Evolutionary conservation across 306 rosid species (phyloP), one percentile per base, ranked within the genome.

Genomic region (Pyrus pyrifolia): DNA sequence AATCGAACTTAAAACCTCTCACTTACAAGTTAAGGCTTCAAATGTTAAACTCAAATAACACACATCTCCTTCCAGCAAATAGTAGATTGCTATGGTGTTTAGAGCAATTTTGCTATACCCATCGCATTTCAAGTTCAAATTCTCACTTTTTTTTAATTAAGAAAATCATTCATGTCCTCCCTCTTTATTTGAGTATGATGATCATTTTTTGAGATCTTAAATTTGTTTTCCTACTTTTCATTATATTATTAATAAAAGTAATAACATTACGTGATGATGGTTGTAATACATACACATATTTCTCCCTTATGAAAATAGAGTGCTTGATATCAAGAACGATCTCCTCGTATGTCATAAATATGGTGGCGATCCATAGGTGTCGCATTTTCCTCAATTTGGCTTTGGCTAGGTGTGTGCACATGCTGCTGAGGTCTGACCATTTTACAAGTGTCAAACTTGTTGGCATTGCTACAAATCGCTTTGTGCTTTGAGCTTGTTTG

Each of bases 351-450:
- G 72, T 2, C 58, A 1, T 68, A 23, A 68, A 22, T 23, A 5
- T n/a, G 42, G 30, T 23, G 44, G 25, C 30, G 74, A 70, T 8
- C 23, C 3, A 18, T 38, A 15, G 1, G 35, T 45, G 58, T 8
- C 51, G 27, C 8, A 10, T 35, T 23, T 55, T 70, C 77, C 13
- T 23, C 67, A 19, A 55, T 15, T 27, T 17, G 81, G 58, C 67
- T 78, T 25, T 49, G 6, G 40, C 35, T 18, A 51, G 21, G 18
- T 63, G 49, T 79, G 73, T 46, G 29, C 78, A 57, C 49, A 71
- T 71, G 30, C 66, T 33, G 52, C 74, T 55, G 73, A 74, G 42
- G 61, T 19, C 42, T 55, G 75, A 49, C 61, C 61, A 70, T 53
- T 44, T 70, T 4, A 35, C 25, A 59, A 22, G 42, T 27, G 62